Base-by-base conservation (phyloP, 345 rosid species). In the Viola odorata region DNA sequence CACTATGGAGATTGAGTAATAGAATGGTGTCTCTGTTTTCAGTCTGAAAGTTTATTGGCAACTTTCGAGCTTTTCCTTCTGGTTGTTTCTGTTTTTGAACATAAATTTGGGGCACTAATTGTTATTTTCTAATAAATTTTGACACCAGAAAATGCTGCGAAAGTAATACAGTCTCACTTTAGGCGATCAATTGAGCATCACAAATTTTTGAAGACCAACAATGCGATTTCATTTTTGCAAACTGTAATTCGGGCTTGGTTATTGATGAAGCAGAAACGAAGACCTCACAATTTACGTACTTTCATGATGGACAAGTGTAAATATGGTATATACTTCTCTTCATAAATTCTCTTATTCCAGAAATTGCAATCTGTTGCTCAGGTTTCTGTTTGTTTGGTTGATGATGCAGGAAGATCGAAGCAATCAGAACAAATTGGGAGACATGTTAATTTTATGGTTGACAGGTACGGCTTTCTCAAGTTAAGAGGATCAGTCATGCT, bases 111-210 rank as follows among this genome's bases (percentile, higher is more conserved):
- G n/a, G n/a, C n/a, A n/a, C n/a, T n/a, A n/a, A n/a, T n/a, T n/a
- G n/a, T n/a, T n/a, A n/a, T n/a, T n/a, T n/a, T n/a, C n/a, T n/a
- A n/a, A n/a, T n/a, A n/a, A n/a, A n/a, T n/a, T n/a, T n/a, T n/a
- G n/a, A n/a, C n/a, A n/a, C 62, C 75, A 84, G 91, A 81, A 63
- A 74, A 41, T 73, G 89, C 95, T 17, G 90, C 87, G 66, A 67
- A 40, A 66, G 70, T 75, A 66, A 86, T 91, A 72, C 96, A 91
- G 76, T 77, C 87, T 32, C 74, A 68, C 55, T 69, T 79, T 50
- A 83, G 91, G 75, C 70, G 80, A 64, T 74, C 68, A 52, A 50
- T 58, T 32, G 86, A 68, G 36, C 82, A 68, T 63, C 63, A 16
- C 32, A 77, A 71, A 17, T 85, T 71, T 73, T 62, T 73, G 71